phyloP scores from a whole-genome alignment of 257 asterid genomes.

The Solanum lignicaule region DNA sequence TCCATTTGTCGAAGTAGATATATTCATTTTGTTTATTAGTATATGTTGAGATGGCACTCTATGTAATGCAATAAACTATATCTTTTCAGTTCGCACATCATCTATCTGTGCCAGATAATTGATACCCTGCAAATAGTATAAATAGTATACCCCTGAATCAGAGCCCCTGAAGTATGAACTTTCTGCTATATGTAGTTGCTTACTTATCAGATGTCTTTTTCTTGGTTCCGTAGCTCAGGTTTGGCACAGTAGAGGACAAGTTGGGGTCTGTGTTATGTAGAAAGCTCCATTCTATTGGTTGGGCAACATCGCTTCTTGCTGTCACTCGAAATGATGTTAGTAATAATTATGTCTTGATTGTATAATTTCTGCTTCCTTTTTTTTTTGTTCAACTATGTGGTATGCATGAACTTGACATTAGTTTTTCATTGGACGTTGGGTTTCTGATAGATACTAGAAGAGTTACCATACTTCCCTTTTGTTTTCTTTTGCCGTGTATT shows the following conservation, averaged over 20 bases:
- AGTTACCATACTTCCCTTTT: neutral
- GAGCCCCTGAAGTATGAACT: neutral
- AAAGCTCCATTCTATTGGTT: slow-evolving; percentile 68
- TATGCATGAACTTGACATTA: neutral
- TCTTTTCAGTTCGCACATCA: neutral
- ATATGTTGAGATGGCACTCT: neutral
- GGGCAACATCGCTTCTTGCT: slow-evolving; percentile 51
- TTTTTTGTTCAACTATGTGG: neutral
- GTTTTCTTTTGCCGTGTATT: neutral
- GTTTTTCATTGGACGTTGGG: neutral
- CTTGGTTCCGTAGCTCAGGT: slow-evolving; percentile 93
- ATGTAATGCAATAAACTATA: neutral
- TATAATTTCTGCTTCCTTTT: neutral
- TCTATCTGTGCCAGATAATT: neutral
- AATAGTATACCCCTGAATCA: neutral
- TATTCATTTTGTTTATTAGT: neutral
- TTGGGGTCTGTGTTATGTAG: slow-evolving; percentile 44
- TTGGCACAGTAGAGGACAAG: slow-evolving; percentile 72
- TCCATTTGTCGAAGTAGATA: neutral
- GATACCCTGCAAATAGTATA: neutral
- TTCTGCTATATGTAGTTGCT: slow-evolving; percentile 4
- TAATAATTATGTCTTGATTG: neutral
- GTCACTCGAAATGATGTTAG: slow-evolving; percentile 67
- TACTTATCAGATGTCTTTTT: slow-evolving; percentile 24
- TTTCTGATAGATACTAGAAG: neutral